phyloP scores from a whole-genome alignment of 495 filamentous ascomycete genomes.

The Beverwykella pulmonaria region DNA sequence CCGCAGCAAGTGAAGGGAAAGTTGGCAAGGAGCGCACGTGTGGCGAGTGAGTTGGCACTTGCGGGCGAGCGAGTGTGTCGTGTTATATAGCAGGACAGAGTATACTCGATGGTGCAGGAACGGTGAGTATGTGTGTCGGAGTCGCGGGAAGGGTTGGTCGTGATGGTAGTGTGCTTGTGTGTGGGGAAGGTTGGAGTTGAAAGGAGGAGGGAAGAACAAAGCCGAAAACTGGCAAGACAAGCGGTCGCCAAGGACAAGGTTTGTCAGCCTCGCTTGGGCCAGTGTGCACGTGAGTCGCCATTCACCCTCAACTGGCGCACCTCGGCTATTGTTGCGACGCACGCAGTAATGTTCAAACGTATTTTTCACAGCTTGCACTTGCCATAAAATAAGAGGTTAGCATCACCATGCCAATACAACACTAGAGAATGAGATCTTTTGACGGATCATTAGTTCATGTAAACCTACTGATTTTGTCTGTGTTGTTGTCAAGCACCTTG shows the following conservation, averaged over 20 bases:
- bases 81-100: neutral
- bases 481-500: no score
- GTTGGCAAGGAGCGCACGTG: constrained; percentile 4
- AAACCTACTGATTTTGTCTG: neutral
- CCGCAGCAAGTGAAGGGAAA: neutral
- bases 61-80: neutral
- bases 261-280: neutral
- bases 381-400: no score
- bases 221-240: neutral
- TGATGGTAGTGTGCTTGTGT: neutral
- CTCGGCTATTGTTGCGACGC: neutral
- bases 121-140: neutral
- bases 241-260: neutral
- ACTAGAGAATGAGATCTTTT: no score
- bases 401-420: no score
- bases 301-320: neutral
- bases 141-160: neutral
- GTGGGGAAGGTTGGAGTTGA: neutral
- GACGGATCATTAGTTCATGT: neutral
- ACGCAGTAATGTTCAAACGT: no score
- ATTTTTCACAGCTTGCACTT: no score
- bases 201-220: constrained; percentile 3
- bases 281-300: neutral
- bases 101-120: neutral
- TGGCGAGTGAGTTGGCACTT: neutral